Percentiles rank a stretch among this genome's conserved stretches.
Conservation (phyloP, 257 asterid genomes). For the Ophiorrhiza pumila region DNA sequence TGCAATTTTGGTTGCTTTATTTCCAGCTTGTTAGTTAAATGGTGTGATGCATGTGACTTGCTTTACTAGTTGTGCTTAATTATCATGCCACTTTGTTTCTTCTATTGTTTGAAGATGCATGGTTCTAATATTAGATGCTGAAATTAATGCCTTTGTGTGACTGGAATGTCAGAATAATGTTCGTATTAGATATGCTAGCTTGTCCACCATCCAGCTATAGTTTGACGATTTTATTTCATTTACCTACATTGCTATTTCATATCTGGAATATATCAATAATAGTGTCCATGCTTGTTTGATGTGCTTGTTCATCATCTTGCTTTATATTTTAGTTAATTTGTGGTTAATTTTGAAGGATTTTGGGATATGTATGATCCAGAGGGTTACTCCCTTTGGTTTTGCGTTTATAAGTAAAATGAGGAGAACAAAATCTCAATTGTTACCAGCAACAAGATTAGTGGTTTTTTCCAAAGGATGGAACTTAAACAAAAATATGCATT, state of each 20-base stretch:
- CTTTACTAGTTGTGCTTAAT: no score
- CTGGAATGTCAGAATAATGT: no score
- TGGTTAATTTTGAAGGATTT: constrained; percentile 56
- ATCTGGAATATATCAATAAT: no score
- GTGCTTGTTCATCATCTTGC: no score
- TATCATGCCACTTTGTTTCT: background rate
- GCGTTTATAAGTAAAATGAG: constrained; percentile 87
- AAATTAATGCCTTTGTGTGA: background rate
- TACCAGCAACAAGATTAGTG: constrained; percentile 88
- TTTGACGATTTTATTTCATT: no score
- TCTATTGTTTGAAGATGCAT: background rate
- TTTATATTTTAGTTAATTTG: no score
- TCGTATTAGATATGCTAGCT: no score
- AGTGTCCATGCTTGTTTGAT: no score
- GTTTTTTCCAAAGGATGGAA: constrained; percentile 93
- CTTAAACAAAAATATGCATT: constrained; percentile 86
- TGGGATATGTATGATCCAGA: constrained; percentile 99
- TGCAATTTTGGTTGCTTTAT: no score
- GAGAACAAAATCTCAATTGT: constrained; percentile 84
- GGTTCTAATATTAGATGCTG: background rate
- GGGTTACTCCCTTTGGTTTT: constrained; percentile 97
- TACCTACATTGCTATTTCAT: no score
- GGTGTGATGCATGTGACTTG: no score
- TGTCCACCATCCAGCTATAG: background rate
- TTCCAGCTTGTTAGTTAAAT: no score